Percentiles rank a stretch among this genome's conserved stretches.
These are phyloP conservation scores for Mortierella sp. DNA, from an alignment of 371 early-diverging fungal genomes.

Conservation along the genomic window DNA sequence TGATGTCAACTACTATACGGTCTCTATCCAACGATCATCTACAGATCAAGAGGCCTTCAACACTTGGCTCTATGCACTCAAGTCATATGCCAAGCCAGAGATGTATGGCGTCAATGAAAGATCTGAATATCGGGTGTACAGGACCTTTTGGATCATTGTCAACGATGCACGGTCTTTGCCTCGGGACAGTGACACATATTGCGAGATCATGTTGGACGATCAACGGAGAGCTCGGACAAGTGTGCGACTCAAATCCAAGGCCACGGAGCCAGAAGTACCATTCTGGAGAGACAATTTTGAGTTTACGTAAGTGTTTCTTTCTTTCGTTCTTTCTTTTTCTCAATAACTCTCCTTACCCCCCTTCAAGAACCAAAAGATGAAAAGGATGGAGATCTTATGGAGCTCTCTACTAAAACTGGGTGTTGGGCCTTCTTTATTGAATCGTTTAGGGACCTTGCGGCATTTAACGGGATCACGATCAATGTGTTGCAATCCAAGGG, in stretches of 20 bases:
- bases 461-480: slow-evolving; percentile 60
- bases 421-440: too few species aligned
- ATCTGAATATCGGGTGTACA: slow-evolving; percentile 57
- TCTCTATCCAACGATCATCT: slow-evolving; percentile 41
- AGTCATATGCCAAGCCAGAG: slow-evolving; percentile 53
- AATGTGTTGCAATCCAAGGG: slow-evolving; percentile 57
- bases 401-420: too few species aligned
- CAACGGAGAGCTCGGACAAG: slow-evolving; percentile 63
- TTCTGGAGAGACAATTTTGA: slow-evolving; percentile 62
- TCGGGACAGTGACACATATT: slow-evolving; percentile 52
- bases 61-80: slow-evolving; percentile 63
- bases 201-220: slow-evolving; percentile 64
- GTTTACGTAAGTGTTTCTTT: slow-evolving; percentile 48
- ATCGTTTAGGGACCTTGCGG: slow-evolving; percentile 55
- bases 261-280: slow-evolving; percentile 41
- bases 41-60: slow-evolving; percentile 61
- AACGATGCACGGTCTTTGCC: slow-evolving; percentile 60
- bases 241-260: slow-evolving; percentile 37
- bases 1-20: slow-evolving; percentile 62
- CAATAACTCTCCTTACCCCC: too few species aligned
- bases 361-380: too few species aligned
- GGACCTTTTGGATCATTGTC: slow-evolving; percentile 62
- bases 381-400: too few species aligned
- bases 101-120: slow-evolving; percentile 35
- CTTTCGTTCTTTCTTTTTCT: not conserved